Percentiles rank a stretch among this genome's conserved stretches.
These are phyloP conservation scores for Cryphonectria carpinicola DNA, from an alignment of 2,329 filamentous ascomycete genomes.

Conservation along the genomic window DNA sequence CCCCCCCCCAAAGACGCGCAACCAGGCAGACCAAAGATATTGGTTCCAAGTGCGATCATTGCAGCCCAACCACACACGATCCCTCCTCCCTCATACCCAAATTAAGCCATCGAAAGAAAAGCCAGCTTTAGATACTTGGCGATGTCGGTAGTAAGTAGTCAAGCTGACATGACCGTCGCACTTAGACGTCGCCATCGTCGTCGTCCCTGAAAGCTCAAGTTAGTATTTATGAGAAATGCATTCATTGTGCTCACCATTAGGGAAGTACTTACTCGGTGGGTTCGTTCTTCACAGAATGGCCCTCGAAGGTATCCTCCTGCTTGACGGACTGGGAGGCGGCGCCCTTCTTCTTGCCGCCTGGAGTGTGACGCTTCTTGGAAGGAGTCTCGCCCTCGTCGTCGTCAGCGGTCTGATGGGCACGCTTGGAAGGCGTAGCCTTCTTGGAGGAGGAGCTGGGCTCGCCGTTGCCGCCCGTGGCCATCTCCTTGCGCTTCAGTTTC, in stretches of 20 bases:
- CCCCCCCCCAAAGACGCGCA: too few relatives aligned
- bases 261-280: conserved; percentile 11
- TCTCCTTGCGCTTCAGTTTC: conserved; percentile 40
- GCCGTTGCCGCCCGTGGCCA: conserved; percentile 48
- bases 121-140: conserved; percentile 22
- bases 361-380: conserved; percentile 9
- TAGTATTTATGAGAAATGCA: not conserved
- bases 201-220: conserved; percentile 14
- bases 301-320: conserved; percentile 12
- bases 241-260: too few relatives aligned
- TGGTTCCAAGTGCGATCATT: not conserved
- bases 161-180: not conserved
- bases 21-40: not conserved
- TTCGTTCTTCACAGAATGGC: conserved; percentile 17
- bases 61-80: conserved; percentile 9
- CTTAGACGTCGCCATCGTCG: conserved; percentile 22
- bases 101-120: conserved; percentile 3
- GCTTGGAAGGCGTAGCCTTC: conserved; percentile 24
- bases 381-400: not conserved
- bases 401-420: conserved; percentile 26
- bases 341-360: not conserved
- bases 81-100: not conserved
- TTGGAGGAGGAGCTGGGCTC: conserved; percentile 27
- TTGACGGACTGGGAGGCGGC: not conserved
- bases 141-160: not conserved